Conservation (phyloP, 2,329 filamentous ascomycete genomes). For the Capronia epimyces region DNA sequence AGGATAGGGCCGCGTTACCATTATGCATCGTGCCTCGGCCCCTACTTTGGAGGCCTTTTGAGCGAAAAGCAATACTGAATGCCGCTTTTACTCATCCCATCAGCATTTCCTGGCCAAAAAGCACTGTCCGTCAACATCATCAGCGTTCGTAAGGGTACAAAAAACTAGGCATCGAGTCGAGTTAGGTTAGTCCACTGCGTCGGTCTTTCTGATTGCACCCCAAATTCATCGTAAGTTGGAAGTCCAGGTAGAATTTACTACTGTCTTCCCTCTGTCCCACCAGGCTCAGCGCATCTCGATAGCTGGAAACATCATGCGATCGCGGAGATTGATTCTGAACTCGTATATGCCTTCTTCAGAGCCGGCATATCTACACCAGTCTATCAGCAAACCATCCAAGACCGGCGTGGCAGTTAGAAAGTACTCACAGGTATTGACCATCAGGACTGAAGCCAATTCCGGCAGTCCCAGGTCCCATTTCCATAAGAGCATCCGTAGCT, state of each 20-base stretch:
- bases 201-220: too few species aligned
- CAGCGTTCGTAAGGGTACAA: conserved; percentile 1
- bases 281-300: conserved; percentile 38
- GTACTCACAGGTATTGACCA: conserved; percentile 43
- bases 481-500: conserved; percentile 36
- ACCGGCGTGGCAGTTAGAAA: not conserved
- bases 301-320: conserved; percentile 45
- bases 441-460: conserved; percentile 46
- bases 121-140: not conserved
- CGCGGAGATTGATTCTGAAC: conserved; percentile 43
- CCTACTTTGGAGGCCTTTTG: not conserved
- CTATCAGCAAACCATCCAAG: not conserved
- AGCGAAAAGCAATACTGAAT: not conserved
- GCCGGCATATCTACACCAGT: conserved; percentile 41
- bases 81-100: not conserved
- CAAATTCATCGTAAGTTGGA: too few species aligned
- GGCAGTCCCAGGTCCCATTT: conserved; percentile 40
- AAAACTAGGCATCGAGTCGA: not conserved
- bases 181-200: too few species aligned
- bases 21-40: not conserved
- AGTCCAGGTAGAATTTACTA: too few species aligned
- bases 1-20: not conserved
- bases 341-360: conserved; percentile 47
- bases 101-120: not conserved
- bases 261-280: not conserved